Percentiles rank a stretch among this genome's conserved stretches.
Conservation (phyloP, 306 rosid species). For the Hippophae tibetana region DNA sequence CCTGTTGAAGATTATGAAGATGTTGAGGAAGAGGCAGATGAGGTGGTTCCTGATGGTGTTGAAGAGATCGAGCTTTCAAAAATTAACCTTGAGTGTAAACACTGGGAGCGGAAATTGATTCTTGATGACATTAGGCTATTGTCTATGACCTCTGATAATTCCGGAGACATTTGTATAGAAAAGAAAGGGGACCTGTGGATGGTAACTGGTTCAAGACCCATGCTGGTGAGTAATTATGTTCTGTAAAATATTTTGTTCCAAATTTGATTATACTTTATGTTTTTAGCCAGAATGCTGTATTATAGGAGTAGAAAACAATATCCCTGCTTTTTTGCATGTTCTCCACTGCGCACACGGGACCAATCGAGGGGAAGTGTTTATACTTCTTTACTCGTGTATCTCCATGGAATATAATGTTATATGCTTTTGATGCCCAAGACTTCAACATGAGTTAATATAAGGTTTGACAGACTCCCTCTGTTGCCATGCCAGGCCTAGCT, state of each 20-base stretch:
- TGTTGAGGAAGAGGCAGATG: slow-evolving; percentile 94
- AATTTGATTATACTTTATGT: slow-evolving; percentile 14
- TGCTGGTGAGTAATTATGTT: slow-evolving; percentile 57
- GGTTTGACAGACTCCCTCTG: background rate
- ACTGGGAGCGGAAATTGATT: slow-evolving; percentile 75
- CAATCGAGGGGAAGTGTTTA: too few relatives aligned
- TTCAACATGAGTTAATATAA: background rate
- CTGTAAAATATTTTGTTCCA: slow-evolving; percentile 14
- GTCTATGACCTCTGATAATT: slow-evolving; percentile 52
- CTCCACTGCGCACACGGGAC: too few relatives aligned
- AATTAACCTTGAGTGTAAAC: slow-evolving; percentile 72
- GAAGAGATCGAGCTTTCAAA: slow-evolving; percentile 97
- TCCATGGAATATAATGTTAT: too few relatives aligned
- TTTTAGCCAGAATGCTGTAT: background rate
- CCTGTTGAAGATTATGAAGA: slow-evolving; percentile 91
- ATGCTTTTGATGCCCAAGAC: too few relatives aligned
- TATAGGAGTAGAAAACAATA: background rate
- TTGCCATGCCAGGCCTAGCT: background rate
- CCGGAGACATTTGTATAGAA: slow-evolving; percentile 49
- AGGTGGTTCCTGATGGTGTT: slow-evolving; percentile 97
- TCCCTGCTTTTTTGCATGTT: too few relatives aligned
- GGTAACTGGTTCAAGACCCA: slow-evolving; percentile 63
- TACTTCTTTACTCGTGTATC: too few relatives aligned
- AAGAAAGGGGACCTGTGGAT: slow-evolving; percentile 89
- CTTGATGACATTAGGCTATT: slow-evolving; percentile 73